These are phyloP conservation scores for Articulospora tetracladia DNA, from an alignment of 495 filamentous ascomycete genomes.

Conservation along the genomic window DNA sequence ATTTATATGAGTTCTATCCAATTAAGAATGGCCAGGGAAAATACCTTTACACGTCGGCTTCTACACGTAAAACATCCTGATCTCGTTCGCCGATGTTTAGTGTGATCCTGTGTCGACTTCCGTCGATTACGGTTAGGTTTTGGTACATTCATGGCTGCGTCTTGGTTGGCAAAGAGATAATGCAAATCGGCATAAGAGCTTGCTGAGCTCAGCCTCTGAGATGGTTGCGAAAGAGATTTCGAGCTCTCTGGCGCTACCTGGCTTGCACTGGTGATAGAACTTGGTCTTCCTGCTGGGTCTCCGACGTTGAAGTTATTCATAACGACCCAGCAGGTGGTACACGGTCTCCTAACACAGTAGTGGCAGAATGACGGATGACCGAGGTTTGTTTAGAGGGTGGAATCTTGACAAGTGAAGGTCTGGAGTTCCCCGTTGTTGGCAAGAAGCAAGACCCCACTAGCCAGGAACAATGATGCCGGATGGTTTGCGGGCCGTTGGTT, in stretches of 20 bases:
- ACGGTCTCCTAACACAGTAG: background rate
- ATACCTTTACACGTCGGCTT: constrained; percentile 83
- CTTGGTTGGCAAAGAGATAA: constrained; percentile 23
- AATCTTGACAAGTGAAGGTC: background rate
- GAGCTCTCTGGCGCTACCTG: background rate
- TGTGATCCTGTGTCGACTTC: constrained; percentile 62
- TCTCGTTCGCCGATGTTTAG: constrained; percentile 90
- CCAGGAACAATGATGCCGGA: background rate
- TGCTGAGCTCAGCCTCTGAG: constrained; percentile 19
- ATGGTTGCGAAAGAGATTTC: background rate
- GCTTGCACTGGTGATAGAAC: background rate
- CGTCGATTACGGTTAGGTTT: constrained; percentile 53
- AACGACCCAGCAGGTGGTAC: background rate
- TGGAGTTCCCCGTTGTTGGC: background rate
- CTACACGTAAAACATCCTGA: constrained; percentile 96
- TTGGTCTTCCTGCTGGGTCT: background rate
- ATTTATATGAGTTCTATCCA: constrained; percentile 9
- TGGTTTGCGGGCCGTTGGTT: background rate
- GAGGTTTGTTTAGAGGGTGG: background rate
- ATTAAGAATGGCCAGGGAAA: background rate
- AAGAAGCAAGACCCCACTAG: background rate
- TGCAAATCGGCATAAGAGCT: constrained; percentile 22
- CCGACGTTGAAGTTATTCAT: constrained; percentile 15
- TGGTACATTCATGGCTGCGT: constrained; percentile 32
- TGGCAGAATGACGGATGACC: background rate